Evolutionary conservation across 2,329 filamentous ascomycete species (phyloP).

Genomic region (Paracamarosporium sp.): DNA sequence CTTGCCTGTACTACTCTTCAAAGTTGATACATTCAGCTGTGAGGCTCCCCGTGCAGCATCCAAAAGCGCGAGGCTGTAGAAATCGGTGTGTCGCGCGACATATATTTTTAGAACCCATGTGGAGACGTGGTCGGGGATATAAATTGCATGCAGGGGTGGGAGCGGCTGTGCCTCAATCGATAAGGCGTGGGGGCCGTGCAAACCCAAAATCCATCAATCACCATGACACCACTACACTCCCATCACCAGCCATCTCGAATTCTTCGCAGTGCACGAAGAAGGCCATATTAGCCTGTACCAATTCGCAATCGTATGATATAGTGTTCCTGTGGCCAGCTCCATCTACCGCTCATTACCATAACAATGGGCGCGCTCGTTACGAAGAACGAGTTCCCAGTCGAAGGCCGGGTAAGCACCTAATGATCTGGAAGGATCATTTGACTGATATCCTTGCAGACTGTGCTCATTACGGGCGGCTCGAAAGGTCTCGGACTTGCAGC

Average conservation of each 20-base stretch:
- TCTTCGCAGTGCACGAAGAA: background rate
- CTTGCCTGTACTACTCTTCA: too few species aligned
- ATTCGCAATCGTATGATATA: background rate
- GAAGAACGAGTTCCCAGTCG: slow-evolving; percentile 16
- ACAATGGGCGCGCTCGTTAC: background rate
- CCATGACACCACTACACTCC: background rate
- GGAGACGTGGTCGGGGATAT: background rate
- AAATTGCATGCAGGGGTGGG: background rate
- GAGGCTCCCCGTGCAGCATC: too few species aligned
- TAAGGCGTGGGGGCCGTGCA: slow-evolving; percentile 4
- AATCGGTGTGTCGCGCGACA: background rate
- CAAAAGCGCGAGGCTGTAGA: background rate
- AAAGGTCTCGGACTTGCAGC: slow-evolving; percentile 18
- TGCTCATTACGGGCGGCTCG: slow-evolving; percentile 22
- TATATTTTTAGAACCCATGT: slow-evolving; percentile 3
- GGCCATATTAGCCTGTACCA: background rate
- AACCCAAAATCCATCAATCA: background rate
- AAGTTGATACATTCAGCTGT: background rate
- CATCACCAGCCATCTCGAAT: background rate
- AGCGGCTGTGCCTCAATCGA: slow-evolving; percentile 1
- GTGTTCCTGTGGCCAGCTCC: background rate
- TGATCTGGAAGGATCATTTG: background rate
- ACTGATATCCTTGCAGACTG: slow-evolving; percentile 10
- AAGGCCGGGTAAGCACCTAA: slow-evolving; percentile 10
- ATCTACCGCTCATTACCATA: background rate